A percentile compares a stretch with the other conserved stretches of the same genome.
phyloP scores from a whole-genome alignment of 2,329 filamentous ascomycete species.

The Akanthomyces muscarius region DNA sequence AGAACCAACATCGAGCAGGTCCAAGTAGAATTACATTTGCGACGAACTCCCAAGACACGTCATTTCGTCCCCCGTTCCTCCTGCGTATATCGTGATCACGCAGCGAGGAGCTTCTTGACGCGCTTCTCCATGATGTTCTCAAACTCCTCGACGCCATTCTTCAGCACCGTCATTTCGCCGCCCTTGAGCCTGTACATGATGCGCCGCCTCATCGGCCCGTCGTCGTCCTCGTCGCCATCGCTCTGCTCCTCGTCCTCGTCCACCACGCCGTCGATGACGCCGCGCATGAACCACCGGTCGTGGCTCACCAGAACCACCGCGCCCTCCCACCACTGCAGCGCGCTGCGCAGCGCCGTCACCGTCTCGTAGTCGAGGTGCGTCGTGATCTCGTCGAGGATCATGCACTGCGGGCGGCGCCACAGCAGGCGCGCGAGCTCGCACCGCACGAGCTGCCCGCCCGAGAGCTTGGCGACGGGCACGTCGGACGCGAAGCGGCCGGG shows the following conservation, averaged over 20 bases:
- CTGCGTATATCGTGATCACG: not conserved
- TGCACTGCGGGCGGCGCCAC: constrained; percentile 63
- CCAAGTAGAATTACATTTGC: not conserved
- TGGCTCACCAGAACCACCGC: constrained; percentile 76
- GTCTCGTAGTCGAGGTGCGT: constrained; percentile 84
- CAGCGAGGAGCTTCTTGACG: constrained; percentile 41
- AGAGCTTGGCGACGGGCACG: constrained; percentile 67
- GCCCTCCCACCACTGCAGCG: constrained; percentile 65
- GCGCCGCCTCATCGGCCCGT: constrained; percentile 45
- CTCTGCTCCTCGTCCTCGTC: constrained; percentile 37
- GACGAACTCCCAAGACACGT: not conserved
- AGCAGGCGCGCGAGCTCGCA: constrained; percentile 65
- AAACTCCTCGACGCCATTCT: constrained; percentile 62
- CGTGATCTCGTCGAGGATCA: constrained; percentile 77
- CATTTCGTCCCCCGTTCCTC: too few relatives aligned
- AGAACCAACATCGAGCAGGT: not conserved
- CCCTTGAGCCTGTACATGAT: constrained; percentile 57
- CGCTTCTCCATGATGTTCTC: constrained; percentile 59
- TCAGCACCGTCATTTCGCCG: constrained; percentile 52
- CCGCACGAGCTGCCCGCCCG: constrained; percentile 71
- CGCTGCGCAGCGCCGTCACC: constrained; percentile 65
- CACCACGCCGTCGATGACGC: constrained; percentile 63
- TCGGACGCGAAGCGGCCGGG: constrained; percentile 68
- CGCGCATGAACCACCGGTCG: constrained; percentile 76
- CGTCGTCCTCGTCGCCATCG: constrained; percentile 34